Base-by-base conservation (phyloP, 768 basidiomycete genomes). In the Suillus subaureus region DNA sequence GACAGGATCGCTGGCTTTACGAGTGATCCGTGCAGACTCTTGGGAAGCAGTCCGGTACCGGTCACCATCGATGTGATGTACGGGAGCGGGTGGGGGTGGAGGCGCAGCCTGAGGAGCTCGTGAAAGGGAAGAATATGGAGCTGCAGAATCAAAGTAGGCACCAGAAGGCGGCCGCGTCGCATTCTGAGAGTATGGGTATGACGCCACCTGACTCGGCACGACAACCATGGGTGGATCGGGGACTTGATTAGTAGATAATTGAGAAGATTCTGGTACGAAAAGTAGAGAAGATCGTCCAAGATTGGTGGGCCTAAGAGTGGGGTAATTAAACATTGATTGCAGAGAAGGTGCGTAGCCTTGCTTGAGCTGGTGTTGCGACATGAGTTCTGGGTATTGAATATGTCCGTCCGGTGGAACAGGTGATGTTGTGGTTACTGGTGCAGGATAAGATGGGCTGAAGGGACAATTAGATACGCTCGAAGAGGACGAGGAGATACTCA, bases 341-440 rank as follows among this genome's bases (percentile, higher is more conserved):
- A 89, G 75, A 6, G 90, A 92, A 1, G 92, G 92, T 31, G 83
- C 84, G 71, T 94, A 94, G 45, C 92, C 92, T 71, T 94, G 92
- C 61, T 78, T 82, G 64, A 87, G 83, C 75, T 94, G 92, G 65
- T 94, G 93, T 64, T 85, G 85, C 1, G 89, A 87, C 92, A 94
- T 94, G 40, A 93, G 84, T 18, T 85, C 80, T 1, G 91, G 91
- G 70, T 91, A 91, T 40, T 82, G 82, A 62, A 89, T 77, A 23
- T 79, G 72, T 18, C 79, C 77, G 21, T 81, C 77, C 42, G 82
- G 80, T 6, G 82, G 80, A 18, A 88, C 84, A n/a, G 86, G 81
- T 5, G 89, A 86, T 37, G 91, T 89, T 12, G 91, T 92, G 1
- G 90, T 92, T 56, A 89, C 79, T 42, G 89, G 89, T 35, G 84